Evolutionary conservation across 225 moss, liverwort and hornwort species (phyloP), one percentile per base, ranked within the genome.

Genomic region (Takakia lepidozioides): DNA sequence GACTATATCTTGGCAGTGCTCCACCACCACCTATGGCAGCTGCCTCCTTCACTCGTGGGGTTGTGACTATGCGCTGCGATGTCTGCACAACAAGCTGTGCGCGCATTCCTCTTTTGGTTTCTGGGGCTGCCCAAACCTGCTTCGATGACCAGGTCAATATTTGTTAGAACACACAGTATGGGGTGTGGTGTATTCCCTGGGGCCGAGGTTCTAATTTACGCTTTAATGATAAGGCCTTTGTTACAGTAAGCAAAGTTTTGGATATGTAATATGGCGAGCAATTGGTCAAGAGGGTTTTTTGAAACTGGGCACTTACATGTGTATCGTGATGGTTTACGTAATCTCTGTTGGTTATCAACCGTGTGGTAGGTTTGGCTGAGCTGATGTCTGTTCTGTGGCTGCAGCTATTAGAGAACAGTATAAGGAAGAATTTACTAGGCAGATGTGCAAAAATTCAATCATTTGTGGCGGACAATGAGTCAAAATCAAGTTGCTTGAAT

Each of bases 31-130:
- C 90, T 28, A 45, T 85, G 78, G 95, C 90, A 51, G 90, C 87
- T 20, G 87, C 95, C 29, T 73, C 84, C 14, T 80, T 98, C 65
- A 80, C 77, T 38, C 82, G 95, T 37, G 95, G 95, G 37, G 84
- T 98, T 29, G 95, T 98, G 38, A 98, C 95, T 1, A 98, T 98
- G 95, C 90, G 95, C n/a, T 98, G 95, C 73, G 95, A 98, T 66
- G 74, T 98, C 46, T 98, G 95, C 55, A 98, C 95, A 6, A 69
- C 87, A 17, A 87, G 77, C 55, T 82, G 72, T 72, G 90, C 95
- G 36, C 80, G 95, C 25, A 72, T 90, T 46, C 74, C 95, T 41
- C 82, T 98, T 44, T 67, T 98, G 30, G 90, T 98, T 67, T 98
- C 95, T 58, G 95, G 95, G 60, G 86, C 84, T 71, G 95, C 90